A percentile compares a stretch with the other conserved stretches of the same genome.
Conservation (phyloP, 345 rosid genomes). For the Gossypium ekmanianum region DNA sequence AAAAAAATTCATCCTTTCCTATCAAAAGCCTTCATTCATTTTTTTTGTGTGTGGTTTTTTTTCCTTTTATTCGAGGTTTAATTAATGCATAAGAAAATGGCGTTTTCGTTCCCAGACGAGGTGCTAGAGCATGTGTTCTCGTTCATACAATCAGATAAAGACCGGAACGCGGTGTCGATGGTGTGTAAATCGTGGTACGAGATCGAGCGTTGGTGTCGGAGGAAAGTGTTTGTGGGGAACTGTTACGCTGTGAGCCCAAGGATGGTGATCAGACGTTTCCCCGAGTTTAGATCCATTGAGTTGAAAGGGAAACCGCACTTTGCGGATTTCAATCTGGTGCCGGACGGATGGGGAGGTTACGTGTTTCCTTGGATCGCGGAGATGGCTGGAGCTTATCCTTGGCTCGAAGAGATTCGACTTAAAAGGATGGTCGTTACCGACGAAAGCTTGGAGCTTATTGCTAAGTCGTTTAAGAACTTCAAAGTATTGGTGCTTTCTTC, state of each 20-base stretch:
- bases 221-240: constrained; percentile 70
- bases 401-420: constrained; percentile 75
- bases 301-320: constrained; percentile 97
- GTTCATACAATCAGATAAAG: constrained; percentile 56
- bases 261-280: constrained; percentile 61
- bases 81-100: constrained; percentile 43
- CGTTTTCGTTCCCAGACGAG: constrained; percentile 70
- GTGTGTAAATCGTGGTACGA: constrained; percentile 95
- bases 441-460: constrained; percentile 71
- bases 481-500: constrained; percentile 65
- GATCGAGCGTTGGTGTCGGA: constrained; percentile 65
- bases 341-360: constrained; percentile 95
- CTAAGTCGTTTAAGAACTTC: constrained; percentile 71
- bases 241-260: constrained; percentile 75
- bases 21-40: not conserved
- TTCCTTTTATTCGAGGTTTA: not conserved
- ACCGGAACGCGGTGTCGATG: constrained; percentile 73
- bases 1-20: not conserved
- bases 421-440: constrained; percentile 93
- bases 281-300: constrained; percentile 70
- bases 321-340: constrained; percentile 86
- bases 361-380: constrained; percentile 69
- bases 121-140: constrained; percentile 78
- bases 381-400: constrained; percentile 50
- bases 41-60: not conserved